Percentiles rank a stretch among this genome's conserved stretches.
phyloP scores from a whole-genome alignment of 768 basidiomycete genomes.

The Steccherinum ochraceum region DNA sequence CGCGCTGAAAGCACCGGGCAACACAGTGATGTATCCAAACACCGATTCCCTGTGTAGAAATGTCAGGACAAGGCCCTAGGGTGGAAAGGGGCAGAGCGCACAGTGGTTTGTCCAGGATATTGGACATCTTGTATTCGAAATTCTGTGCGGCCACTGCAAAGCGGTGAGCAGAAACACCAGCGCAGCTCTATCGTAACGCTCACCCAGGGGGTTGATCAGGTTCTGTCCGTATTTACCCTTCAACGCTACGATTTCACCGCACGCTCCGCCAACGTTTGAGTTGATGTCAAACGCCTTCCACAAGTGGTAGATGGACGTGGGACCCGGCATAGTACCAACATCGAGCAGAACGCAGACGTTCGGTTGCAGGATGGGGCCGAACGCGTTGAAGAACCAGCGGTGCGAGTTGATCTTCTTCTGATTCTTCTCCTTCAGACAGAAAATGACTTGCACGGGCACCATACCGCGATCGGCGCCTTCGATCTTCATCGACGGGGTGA shows the following conservation, averaged over 20 bases:
- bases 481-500: conserved; percentile 75
- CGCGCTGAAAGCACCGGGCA: conserved; percentile 90
- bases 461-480: conserved; percentile 73
- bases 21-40: conserved; percentile 92
- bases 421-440: conserved; percentile 89
- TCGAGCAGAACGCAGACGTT: conserved; percentile 92
- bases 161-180: background rate
- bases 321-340: conserved; percentile 81
- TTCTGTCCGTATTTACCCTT: conserved; percentile 80
- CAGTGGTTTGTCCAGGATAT: conserved; percentile 89
- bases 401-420: conserved; percentile 97
- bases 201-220: conserved; percentile 69
- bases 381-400: conserved; percentile 93
- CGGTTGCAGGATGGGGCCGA: conserved; percentile 74
- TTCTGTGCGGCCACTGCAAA: conserved; percentile 79
- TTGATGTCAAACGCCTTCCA: conserved; percentile 96
- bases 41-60: conserved; percentile 52
- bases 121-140: conserved; percentile 92
- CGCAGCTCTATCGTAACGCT: background rate
- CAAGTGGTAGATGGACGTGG: conserved; percentile 84
- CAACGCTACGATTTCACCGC: conserved; percentile 91
- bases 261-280: conserved; percentile 86
- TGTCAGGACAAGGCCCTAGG: background rate
- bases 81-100: conserved; percentile 18
- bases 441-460: conserved; percentile 89